These are phyloP conservation scores for Diaporthe ampelina DNA, from an alignment of 2,329 filamentous ascomycete species.

Conservation along the genomic window DNA sequence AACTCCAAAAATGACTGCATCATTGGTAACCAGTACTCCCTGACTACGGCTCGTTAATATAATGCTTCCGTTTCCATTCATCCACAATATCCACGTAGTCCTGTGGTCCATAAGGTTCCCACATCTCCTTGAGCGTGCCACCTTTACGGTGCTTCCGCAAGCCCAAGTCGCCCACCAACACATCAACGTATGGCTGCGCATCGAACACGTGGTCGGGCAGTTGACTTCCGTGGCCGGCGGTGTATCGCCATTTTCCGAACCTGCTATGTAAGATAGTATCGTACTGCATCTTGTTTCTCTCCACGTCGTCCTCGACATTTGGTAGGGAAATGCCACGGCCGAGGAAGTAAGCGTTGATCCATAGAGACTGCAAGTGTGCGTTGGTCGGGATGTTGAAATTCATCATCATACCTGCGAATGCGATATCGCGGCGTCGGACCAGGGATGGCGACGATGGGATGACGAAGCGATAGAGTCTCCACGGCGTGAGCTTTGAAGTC, in stretches of 20 bases:
- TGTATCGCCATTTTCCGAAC: conserved; percentile 79
- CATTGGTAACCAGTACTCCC: neutral
- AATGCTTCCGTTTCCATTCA: conserved; percentile 3
- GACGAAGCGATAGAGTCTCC: conserved; percentile 49
- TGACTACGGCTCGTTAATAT: neutral
- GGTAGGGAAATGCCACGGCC: neutral
- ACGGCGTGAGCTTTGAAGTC: neutral
- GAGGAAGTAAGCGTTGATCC: conserved; percentile 75
- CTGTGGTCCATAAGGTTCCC: neutral
- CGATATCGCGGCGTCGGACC: conserved; percentile 56
- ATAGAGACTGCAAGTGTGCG: conserved; percentile 67
- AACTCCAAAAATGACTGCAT: neutral
- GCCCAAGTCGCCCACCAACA: neutral
- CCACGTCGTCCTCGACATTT: neutral
- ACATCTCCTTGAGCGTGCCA: neutral
- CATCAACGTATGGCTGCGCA: neutral
- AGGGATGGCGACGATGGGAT: conserved; percentile 55
- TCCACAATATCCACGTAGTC: neutral
- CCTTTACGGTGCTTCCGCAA: neutral
- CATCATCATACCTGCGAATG: conserved; percentile 60
- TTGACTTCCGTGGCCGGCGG: conserved; percentile 67
- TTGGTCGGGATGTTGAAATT: conserved; percentile 58
- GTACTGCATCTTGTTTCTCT: conserved; percentile 56
- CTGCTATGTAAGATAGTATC: conserved; percentile 75
- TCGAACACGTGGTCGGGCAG: conserved; percentile 64